Percentiles rank a stretch among this genome's conserved stretches.
These are phyloP conservation scores for Ophiostoma angusticollis DNA, from an alignment of 2,329 filamentous ascomycete genomes.

Conservation along the genomic window DNA sequence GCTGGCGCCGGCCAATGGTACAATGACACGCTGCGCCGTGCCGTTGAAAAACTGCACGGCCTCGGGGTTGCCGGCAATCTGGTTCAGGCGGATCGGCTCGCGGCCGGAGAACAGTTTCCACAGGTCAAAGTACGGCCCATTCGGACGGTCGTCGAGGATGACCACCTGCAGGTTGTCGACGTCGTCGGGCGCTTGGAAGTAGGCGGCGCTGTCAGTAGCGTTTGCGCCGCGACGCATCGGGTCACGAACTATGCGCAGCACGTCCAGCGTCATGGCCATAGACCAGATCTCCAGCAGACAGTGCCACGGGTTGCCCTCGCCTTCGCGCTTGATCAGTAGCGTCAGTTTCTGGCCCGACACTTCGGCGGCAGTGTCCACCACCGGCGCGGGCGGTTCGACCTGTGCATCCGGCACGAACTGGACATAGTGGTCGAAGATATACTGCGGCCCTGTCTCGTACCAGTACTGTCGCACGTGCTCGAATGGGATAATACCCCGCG, in stretches of 20 bases:
- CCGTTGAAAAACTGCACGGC: slow-evolving; percentile 3
- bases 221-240: too few relatives aligned
- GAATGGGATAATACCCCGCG: slow-evolving; percentile 6
- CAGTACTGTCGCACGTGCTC: slow-evolving; percentile 6
- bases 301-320: slow-evolving; percentile 12
- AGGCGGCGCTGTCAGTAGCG: neutral
- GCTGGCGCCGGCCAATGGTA: slow-evolving; percentile 27
- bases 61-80: slow-evolving; percentile 10
- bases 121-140: slow-evolving; percentile 25
- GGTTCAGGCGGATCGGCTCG: slow-evolving; percentile 18
- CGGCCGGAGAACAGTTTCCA: slow-evolving; percentile 24
- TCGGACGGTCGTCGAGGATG: slow-evolving; percentile 21
- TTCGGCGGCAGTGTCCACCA: neutral
- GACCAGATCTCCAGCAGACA: slow-evolving; percentile 14
- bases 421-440: slow-evolving; percentile 9
- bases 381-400: neutral
- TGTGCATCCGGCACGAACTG: neutral
- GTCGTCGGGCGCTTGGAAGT: slow-evolving; percentile 8
- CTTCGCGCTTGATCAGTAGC: slow-evolving; percentile 13
- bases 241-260: slow-evolving; percentile 10
- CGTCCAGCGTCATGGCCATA: slow-evolving; percentile 13
- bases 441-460: slow-evolving; percentile 12
- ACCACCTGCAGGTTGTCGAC: slow-evolving; percentile 16
- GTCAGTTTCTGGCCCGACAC: neutral
- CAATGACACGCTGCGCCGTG: slow-evolving; percentile 20